phyloP scores from a whole-genome alignment of 306 rosid species.

The Citrullus amarus region DNA sequence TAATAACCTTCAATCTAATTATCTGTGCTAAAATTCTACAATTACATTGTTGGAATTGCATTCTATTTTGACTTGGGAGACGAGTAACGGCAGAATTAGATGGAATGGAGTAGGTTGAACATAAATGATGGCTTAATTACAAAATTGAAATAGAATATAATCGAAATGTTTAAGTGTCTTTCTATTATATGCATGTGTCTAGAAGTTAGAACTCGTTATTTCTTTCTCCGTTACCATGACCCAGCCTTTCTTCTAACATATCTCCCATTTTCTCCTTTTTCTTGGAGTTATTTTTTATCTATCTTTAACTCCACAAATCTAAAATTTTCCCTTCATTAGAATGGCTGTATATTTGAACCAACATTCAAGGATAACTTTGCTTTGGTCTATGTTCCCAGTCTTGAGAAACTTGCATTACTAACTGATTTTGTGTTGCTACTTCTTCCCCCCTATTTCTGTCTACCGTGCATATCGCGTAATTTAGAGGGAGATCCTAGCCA shows the following conservation, averaged over 20 bases:
- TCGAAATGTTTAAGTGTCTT: background rate
- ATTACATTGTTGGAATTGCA: background rate
- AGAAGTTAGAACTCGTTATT: background rate
- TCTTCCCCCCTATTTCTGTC: background rate
- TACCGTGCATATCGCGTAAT: background rate
- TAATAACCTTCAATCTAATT: background rate
- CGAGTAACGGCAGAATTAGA: background rate
- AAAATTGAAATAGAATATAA: background rate
- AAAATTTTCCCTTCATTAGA: background rate
- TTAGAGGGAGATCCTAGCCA: slow-evolving; percentile 67
- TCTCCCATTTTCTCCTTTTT: background rate
- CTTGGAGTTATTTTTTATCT: background rate
- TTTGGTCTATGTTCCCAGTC: background rate
- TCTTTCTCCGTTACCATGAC: background rate
- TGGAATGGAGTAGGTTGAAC: background rate
- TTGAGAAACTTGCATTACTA: background rate
- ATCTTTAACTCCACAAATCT: background rate
- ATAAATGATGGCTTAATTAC: background rate
- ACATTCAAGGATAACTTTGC: background rate
- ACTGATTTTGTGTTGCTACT: background rate
- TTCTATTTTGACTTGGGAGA: background rate
- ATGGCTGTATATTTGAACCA: background rate
- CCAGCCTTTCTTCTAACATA: background rate
- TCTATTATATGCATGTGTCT: background rate
- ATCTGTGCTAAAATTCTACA: background rate